A percentile compares a stretch with the other conserved stretches of the same genome.
Conservation (phyloP, 2,329 filamentous ascomycete genomes). For the Hymenotorrendiella dingleyae region DNA sequence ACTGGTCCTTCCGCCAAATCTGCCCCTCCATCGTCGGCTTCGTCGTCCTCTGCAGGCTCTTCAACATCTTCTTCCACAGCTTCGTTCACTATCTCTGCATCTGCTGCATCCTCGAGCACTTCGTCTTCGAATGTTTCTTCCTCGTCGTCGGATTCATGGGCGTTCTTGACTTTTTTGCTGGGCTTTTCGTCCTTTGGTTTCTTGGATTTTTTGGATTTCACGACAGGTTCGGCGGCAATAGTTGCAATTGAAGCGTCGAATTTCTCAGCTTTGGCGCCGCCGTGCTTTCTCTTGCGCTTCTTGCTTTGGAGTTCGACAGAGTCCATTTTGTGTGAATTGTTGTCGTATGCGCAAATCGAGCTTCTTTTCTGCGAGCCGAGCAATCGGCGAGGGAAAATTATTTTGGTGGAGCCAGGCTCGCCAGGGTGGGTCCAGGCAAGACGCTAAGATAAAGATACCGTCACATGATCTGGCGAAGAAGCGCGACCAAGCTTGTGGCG, state of each 20-base stretch:
- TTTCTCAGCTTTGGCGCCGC: slow-evolving; percentile 18
- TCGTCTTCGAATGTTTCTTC: slow-evolving; percentile 22
- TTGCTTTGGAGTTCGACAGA: slow-evolving; percentile 25
- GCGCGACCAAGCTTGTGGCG: not conserved
- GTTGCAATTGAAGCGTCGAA: slow-evolving; percentile 7
- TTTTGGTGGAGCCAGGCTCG: too few species aligned
- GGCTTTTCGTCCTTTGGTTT: slow-evolving; percentile 20
- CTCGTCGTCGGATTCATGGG: slow-evolving; percentile 25
- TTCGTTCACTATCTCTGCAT: slow-evolving; percentile 25
- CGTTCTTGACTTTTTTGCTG: slow-evolving; percentile 35
- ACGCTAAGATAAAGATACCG: too few species aligned
- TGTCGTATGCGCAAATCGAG: too few species aligned
- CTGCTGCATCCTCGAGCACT: slow-evolving; percentile 28
- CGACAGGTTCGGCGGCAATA: slow-evolving; percentile 8
- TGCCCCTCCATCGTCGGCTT: slow-evolving; percentile 9
- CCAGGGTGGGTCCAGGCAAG: too few species aligned
- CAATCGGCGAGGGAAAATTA: slow-evolving; percentile 9
- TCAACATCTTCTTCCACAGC: slow-evolving; percentile 17
- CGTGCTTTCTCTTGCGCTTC: slow-evolving; percentile 32
- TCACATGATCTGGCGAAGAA: slow-evolving; percentile 3
- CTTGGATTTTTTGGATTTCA: slow-evolving; percentile 21
- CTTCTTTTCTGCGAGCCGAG: too few species aligned
- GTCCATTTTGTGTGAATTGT: slow-evolving; percentile 21
- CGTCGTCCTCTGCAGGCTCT: slow-evolving; percentile 12
- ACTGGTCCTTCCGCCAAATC: slow-evolving; percentile 18